Percentiles rank a stretch among this genome's conserved stretches.
Evolutionary conservation across 1,284 basidiomycete species (phyloP).

Genomic region (Malassezia caprae): DNA sequence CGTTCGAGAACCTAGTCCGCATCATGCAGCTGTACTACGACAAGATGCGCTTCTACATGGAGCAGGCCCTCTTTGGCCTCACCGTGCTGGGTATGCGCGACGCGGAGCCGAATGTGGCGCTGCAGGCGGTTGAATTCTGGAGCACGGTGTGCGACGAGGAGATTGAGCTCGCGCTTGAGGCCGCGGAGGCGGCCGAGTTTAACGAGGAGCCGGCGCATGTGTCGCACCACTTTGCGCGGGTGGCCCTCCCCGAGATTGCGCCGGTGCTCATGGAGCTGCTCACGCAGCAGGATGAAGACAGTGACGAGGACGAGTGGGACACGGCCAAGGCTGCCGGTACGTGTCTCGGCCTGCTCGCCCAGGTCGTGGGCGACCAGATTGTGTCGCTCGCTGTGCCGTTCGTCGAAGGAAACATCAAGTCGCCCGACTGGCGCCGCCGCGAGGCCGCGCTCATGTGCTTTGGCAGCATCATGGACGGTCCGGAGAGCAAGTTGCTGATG

Average conservation of each 20-base stretch:
- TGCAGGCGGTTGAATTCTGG: constrained; percentile 99
- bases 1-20: constrained; percentile 83
- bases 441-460: constrained; percentile 98
- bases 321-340: constrained; percentile 95
- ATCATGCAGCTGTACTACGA: constrained; percentile 99
- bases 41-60: constrained; percentile 99
- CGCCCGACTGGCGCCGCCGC: constrained; percentile 79
- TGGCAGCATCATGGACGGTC: constrained; percentile 92
- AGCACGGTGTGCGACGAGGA: constrained; percentile 98
- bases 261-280: constrained; percentile 82
- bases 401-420: constrained; percentile 90
- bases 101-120: constrained; percentile 74
- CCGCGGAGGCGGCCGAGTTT: constrained; percentile 83
- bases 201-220: constrained; percentile 79
- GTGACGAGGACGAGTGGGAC: constrained; percentile 98
- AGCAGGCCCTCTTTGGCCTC: constrained; percentile 89
- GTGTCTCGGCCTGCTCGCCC: constrained; percentile 76
- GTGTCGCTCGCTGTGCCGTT: constrained; percentile 91
- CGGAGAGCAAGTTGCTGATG: constrained; percentile 71
- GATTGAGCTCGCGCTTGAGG: constrained; percentile 81
- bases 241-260: constrained; percentile 84
- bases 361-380: constrained; percentile 79
- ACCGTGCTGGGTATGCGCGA: constrained; percentile 99
- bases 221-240: constrained; percentile 83
- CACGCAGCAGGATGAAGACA: constrained; percentile 88